phyloP scores from a whole-genome alignment of 495 filamentous ascomycete species.

The Penicillium verhagenii region DNA sequence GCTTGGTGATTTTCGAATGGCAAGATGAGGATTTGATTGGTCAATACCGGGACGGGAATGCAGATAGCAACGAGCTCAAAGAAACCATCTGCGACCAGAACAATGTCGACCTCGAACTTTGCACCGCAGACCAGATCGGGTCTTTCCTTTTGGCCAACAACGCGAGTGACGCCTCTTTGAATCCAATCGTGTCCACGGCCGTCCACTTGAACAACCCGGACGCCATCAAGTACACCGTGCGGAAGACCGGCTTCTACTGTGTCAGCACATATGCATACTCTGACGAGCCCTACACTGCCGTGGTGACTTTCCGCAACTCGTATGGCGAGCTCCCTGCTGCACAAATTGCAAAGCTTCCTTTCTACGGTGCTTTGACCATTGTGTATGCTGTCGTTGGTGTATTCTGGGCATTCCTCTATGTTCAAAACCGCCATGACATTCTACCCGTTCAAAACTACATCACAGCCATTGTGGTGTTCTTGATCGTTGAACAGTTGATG shows the following conservation, averaged over 20 bases:
- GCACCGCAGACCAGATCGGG: slow-evolving; percentile 73
- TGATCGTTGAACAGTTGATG: slow-evolving; percentile 93
- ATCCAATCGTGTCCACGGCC: slow-evolving; percentile 71
- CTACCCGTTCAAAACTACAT: slow-evolving; percentile 99
- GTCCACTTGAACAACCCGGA: slow-evolving; percentile 75
- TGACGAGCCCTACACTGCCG: slow-evolving; percentile 64
- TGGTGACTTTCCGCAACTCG: slow-evolving; percentile 90
- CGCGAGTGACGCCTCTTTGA: slow-evolving; percentile 64
- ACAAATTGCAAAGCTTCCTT: slow-evolving; percentile 95
- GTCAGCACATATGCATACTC: slow-evolving; percentile 72
- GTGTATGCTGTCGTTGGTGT: slow-evolving; percentile 83
- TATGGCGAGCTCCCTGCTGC: slow-evolving; percentile 94
- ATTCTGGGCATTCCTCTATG: slow-evolving; percentile 95
- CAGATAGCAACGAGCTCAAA: slow-evolving; percentile 46
- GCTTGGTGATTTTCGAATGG: slow-evolving; percentile 93
- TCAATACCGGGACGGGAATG: slow-evolving; percentile 17
- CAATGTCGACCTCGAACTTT: slow-evolving; percentile 64
- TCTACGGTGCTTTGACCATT: slow-evolving; percentile 94
- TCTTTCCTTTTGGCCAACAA: slow-evolving; percentile 78
- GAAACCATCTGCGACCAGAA: slow-evolving; percentile 74
- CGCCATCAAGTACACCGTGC: slow-evolving; percentile 76
- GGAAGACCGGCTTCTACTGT: slow-evolving; percentile 94
- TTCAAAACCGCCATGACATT: slow-evolving; percentile 91
- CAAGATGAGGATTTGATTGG: slow-evolving; percentile 79
- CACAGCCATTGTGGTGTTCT: slow-evolving; percentile 92